Conservation (phyloP, 176 grass and related monocot genomes). For the Melocanna baccifera region DNA sequence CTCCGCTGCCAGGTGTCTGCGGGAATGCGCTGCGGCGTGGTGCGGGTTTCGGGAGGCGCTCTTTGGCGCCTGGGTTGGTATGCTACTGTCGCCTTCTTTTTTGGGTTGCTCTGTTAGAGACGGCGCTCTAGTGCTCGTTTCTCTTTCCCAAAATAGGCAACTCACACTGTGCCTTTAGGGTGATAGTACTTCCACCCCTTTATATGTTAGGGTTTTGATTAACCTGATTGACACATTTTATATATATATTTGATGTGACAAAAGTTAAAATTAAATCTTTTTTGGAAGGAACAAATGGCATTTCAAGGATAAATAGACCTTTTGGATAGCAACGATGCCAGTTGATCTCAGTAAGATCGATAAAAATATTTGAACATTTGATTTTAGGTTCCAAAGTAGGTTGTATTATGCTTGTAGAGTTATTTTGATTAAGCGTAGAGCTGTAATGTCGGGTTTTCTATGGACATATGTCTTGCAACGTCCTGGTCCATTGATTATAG, state of each 20-base stretch:
- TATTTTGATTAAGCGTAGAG: not conserved
- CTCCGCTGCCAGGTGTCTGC: conserved; percentile 37
- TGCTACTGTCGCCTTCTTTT: not conserved
- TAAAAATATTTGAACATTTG: not conserved
- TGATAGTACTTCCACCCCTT: not conserved
- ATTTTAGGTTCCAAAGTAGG: not conserved
- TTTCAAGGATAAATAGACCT: not conserved
- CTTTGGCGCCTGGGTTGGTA: conserved; percentile 27
- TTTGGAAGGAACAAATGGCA: not conserved
- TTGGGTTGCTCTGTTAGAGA: not conserved
- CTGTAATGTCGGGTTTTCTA: not conserved
- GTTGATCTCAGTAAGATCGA: not conserved
- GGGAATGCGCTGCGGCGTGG: conserved; percentile 34
- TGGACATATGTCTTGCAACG: not conserved
- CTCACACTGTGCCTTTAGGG: not conserved
- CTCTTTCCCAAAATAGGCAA: conserved; percentile 14
- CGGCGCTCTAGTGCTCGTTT: not conserved
- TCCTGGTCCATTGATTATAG: not conserved
- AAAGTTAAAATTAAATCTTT: not conserved
- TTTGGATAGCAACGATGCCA: not conserved
- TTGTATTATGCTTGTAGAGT: not conserved
- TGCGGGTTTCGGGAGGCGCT: not conserved
- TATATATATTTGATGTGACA: not conserved
- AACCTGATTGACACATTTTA: not conserved
- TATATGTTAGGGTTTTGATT: not conserved